Base-by-base conservation (phyloP, 1,284 basidiomycete species). In the Melampsora americana region DNA sequence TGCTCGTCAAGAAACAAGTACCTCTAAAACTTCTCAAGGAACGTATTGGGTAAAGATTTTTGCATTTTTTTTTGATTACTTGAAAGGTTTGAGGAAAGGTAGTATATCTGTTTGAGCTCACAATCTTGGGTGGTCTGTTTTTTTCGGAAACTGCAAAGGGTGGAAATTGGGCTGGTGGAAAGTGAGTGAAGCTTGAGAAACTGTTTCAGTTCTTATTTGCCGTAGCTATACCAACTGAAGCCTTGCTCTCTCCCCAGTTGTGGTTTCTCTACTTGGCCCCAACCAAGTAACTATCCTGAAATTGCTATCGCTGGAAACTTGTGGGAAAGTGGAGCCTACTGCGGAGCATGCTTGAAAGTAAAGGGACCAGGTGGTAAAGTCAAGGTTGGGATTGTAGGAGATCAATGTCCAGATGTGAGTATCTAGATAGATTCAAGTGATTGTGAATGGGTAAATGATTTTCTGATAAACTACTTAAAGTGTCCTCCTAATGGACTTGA, bases 201-300 rank as follows among this genome's bases (percentile, higher is more conserved):
- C 4, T 28, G 9, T 14, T 56, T 23, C 14, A 53, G 23, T 16
- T 7, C 20, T n/a, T 56, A 9, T 2, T 28, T 3, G 9, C n/a
- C 9, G 28, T 56, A 56, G n/a, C 4, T 56, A 56, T 23, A n/a
- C 18, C 11, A 28, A 7, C 28, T 56, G 28, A 23, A 56, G 14
- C 28, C 9, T 56, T 56, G 20, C 28, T n/a, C 14, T 4, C 9
- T 56, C n/a, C n/a, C 20, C 20, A 56, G 53, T 28, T 56, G 28
- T 28, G 53, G 53, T 56, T 56, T 56, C 14, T 56, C 28, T 56
- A 56, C 53, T 56, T 56, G 53, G 53, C 28, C 53, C 18, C 53
- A 59, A 26, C 53, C 53, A 9, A 59, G 53, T 18, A 28, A 59
- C 18, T 23, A 59, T 28, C 53, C 53, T 6, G 53, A 59, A 20